Conservation (phyloP, 768 basidiomycete species). For the Pulveroboletus sp. region DNA sequence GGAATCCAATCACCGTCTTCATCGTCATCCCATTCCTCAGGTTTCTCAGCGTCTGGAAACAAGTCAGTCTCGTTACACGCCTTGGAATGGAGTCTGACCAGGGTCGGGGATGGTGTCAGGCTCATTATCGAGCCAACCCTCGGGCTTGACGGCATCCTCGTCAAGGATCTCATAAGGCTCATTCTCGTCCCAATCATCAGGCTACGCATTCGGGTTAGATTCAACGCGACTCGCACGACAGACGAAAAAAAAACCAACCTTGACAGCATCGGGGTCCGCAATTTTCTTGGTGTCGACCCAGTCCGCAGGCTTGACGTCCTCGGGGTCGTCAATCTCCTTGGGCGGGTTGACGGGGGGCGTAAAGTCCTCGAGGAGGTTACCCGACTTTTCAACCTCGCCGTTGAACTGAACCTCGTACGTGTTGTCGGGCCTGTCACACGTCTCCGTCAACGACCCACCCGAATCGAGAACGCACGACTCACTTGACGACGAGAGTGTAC, state of each 20-base stretch:
- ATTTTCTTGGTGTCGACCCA: conserved; percentile 94
- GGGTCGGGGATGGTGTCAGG: conserved; percentile 80
- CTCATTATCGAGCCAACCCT: conserved; percentile 94
- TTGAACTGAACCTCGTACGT: conserved; percentile 91
- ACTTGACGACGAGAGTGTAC: conserved; percentile 93
- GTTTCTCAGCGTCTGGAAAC: conserved; percentile 74
- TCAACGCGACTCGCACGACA: neutral
- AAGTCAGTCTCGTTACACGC: neutral
- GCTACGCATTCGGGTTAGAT: conserved; percentile 39
- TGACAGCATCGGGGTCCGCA: conserved; percentile 75
- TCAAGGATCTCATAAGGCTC: conserved; percentile 91
- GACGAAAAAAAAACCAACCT: conserved; percentile 41
- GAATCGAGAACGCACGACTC: conserved; percentile 31
- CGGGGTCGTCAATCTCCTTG: conserved; percentile 88
- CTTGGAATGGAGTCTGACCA: conserved; percentile 39
- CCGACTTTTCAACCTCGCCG: conserved; percentile 73
- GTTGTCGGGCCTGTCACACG: conserved; percentile 73
- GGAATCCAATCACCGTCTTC: conserved; percentile 99
- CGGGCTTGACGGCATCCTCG: conserved; percentile 83
- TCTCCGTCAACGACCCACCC: conserved; percentile 1
- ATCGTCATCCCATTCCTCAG: conserved; percentile 99
- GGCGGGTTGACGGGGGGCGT: conserved; percentile 89
- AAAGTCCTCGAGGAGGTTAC: conserved; percentile 90
- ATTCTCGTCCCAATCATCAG: conserved; percentile 97
- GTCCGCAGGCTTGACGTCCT: conserved; percentile 83